Evolutionary conservation across 257 asterid genomes (phyloP).

Genomic region (Striga asiatica): DNA sequence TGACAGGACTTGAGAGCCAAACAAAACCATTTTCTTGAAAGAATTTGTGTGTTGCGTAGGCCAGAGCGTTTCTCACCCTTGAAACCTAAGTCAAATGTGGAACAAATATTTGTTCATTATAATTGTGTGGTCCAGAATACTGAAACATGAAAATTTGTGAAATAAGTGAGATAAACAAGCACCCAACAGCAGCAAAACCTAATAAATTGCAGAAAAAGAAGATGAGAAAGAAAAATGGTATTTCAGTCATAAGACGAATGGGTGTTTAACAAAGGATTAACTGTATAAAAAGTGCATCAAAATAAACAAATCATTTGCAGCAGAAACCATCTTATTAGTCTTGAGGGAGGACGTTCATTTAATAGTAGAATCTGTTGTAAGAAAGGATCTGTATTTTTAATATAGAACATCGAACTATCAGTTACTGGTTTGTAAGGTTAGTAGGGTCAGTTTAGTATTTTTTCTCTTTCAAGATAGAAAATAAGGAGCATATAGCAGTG

Average conservation of each 20-base stretch:
- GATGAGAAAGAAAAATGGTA: constrained; percentile 1
- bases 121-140: background rate
- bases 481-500: background rate
- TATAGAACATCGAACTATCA: too few relatives aligned
- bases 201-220: background rate
- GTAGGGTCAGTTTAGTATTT: background rate
- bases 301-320: background rate
- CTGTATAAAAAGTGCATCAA: background rate
- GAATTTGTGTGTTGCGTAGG: constrained; percentile 90
- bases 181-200: background rate
- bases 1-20: constrained; percentile 95
- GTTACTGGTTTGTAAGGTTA: background rate
- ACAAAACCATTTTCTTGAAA: constrained; percentile 92
- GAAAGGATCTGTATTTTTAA: background rate
- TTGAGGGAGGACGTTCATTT: background rate
- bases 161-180: constrained; percentile 2
- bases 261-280: background rate
- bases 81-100: constrained; percentile 53
- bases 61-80: constrained; percentile 89
- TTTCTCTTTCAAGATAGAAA: background rate
- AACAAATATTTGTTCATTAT: constrained; percentile 7
- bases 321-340: background rate
- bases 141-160: background rate
- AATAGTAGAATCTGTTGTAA: background rate
- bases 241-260: background rate